A percentile compares a stretch with the other conserved stretches of the same genome.
Evolutionary conservation across 352 stramenopile genomes (phyloP).

Genomic region (Thalassiosira delicatula): DNA sequence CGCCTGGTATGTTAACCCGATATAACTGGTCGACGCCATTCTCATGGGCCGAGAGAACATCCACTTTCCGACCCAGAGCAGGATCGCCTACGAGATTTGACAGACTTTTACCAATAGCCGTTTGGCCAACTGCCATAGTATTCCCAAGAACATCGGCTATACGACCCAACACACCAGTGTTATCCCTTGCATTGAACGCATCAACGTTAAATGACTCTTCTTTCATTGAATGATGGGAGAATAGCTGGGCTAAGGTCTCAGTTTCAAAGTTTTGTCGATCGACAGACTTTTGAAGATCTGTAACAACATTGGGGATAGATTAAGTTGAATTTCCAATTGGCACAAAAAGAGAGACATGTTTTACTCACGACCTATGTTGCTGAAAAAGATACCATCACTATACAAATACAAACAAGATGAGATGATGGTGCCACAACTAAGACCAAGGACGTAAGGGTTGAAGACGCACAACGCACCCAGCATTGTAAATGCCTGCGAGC

Average conservation of each 20-base stretch:
- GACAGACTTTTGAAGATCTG: conserved; percentile 54
- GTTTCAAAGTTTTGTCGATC: conserved; percentile 35
- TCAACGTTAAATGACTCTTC: conserved; percentile 63
- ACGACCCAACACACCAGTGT: conserved; percentile 54
- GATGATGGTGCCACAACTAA: too few species aligned
- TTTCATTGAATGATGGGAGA: conserved; percentile 66
- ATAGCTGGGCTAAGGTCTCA: conserved; percentile 57
- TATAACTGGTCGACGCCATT: not conserved
- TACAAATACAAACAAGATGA: not conserved
- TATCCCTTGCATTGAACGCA: conserved; percentile 54
- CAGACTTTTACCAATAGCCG: conserved; percentile 29
- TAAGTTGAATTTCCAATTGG: too few species aligned
- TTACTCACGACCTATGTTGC: conserved; percentile 36
- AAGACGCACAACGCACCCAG: conserved; percentile 51
- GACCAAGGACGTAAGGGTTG: conserved; percentile 23
- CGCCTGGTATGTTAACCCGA: not conserved
- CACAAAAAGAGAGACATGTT: not conserved
- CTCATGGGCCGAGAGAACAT: conserved; percentile 34
- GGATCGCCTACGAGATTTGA: conserved; percentile 49
- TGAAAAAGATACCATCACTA: conserved; percentile 24
- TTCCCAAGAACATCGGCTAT: conserved; percentile 56
- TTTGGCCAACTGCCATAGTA: conserved; percentile 37
- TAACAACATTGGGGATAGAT: too few species aligned
- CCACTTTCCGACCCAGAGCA: conserved; percentile 24
- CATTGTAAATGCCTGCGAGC: conserved; percentile 61